Evolutionary conservation across 1,139 yeast species (phyloP).

Genomic region (Scheffersomyces illinoinensis): DNA sequence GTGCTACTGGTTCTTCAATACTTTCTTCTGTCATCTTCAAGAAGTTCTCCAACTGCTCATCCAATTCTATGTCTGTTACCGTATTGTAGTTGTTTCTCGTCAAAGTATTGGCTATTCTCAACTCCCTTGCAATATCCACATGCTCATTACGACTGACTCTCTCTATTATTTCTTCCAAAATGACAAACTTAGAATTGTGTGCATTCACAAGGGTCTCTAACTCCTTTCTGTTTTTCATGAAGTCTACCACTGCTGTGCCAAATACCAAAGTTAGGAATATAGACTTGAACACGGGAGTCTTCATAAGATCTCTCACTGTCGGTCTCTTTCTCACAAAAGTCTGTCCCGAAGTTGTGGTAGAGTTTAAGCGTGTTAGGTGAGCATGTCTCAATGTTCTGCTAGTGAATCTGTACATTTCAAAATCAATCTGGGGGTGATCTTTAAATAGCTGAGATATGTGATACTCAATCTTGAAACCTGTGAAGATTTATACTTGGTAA

Average conservation of each 20-base stretch:
- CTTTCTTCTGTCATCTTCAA: constrained; percentile 32
- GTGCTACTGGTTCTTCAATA: not conserved
- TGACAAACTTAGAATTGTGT: constrained; percentile 31
- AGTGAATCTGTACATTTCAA: not conserved
- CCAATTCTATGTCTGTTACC: constrained; percentile 40
- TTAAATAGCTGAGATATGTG: too few relatives aligned
- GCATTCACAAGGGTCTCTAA: constrained; percentile 30
- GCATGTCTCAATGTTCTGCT: not conserved
- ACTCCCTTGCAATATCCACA: constrained; percentile 40
- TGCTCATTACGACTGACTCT: constrained; percentile 32
- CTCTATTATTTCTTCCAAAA: constrained; percentile 31
- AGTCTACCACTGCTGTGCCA: constrained; percentile 43
- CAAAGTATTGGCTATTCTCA: constrained; percentile 38
- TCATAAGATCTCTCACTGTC: constrained; percentile 15
- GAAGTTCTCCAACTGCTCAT: constrained; percentile 39
- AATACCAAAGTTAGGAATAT: constrained; percentile 38
- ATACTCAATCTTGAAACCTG: not conserved
- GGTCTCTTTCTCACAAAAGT: constrained; percentile 4
- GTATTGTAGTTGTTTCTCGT: constrained; percentile 32
- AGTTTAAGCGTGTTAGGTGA: not conserved
- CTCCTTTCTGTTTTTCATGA: constrained; percentile 36
- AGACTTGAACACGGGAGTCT: constrained; percentile 40
- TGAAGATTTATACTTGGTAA: not conserved
- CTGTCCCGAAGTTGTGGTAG: not conserved
- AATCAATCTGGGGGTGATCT: not conserved